Conservation (phyloP, 78 protist genomes). For the Polysphondylium violaceum region DNA sequence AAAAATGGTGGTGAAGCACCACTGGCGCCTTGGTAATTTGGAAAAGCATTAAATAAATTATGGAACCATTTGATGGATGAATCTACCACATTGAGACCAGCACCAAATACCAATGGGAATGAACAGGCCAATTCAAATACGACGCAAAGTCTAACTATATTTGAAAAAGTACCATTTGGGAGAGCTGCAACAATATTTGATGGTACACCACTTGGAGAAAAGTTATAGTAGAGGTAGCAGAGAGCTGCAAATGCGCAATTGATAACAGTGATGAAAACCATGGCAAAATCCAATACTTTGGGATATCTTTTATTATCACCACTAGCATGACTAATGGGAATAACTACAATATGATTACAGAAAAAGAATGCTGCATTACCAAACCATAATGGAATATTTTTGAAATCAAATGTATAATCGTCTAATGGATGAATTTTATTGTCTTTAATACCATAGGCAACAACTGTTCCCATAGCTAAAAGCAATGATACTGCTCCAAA, state of each 20-base stretch:
- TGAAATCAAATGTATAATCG: conserved; percentile 35
- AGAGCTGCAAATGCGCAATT: conserved; percentile 31
- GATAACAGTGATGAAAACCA: conserved; percentile 61
- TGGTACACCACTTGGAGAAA: conserved; percentile 13
- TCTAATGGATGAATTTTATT: conserved; percentile 12
- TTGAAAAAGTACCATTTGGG: conserved; percentile 40
- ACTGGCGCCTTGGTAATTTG: background rate
- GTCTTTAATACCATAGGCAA: conserved; percentile 55
- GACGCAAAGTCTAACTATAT: conserved; percentile 31
- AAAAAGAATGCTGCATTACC: conserved; percentile 77
- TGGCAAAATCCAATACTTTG: conserved; percentile 32
- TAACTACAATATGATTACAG: conserved; percentile 58
- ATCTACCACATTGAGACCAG: conserved; percentile 60
- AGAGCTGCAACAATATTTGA: conserved; percentile 11
- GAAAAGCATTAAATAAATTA: conserved; percentile 35
- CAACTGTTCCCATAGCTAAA: conserved; percentile 46
- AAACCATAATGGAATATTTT: conserved; percentile 69
- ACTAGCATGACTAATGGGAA: conserved; percentile 60
- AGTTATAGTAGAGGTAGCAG: conserved; percentile 49
- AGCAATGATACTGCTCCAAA: conserved; percentile 70
- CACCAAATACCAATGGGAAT: conserved; percentile 56
- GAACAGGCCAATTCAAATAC: conserved; percentile 49
- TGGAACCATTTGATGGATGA: conserved; percentile 15
- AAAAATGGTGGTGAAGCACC: background rate
- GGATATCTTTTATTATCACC: conserved; percentile 48